Conservation (phyloP, 2,329 filamentous ascomycete genomes). For the Proliferodiscus dingleyae region DNA sequence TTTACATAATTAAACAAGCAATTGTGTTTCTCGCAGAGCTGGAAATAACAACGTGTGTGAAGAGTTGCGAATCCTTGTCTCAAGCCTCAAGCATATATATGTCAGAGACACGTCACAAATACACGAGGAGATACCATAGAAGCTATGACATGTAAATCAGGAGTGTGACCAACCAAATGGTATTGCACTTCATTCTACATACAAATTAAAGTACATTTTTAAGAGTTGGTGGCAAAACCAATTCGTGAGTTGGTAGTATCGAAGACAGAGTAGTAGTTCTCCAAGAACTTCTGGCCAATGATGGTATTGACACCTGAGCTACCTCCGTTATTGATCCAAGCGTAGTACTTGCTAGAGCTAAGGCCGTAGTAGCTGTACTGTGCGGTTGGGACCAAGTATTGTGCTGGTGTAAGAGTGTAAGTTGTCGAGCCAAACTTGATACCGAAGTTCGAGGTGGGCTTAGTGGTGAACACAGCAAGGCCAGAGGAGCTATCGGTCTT, state of each 20-base stretch:
- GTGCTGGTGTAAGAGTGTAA: conserved; percentile 27
- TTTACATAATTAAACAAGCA: no score
- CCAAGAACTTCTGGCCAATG: conserved; percentile 31
- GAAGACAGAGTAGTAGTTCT: conserved; percentile 30
- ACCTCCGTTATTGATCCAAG: conserved; percentile 29
- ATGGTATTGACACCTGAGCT: conserved; percentile 27
- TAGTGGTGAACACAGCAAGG: conserved; percentile 23
- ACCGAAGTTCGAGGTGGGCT: conserved; percentile 28
- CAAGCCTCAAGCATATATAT: no score
- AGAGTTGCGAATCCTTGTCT: no score
- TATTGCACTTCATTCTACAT: no score
- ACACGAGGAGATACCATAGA: no score
- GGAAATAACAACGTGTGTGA: no score
- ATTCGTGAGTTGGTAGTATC: conserved; percentile 23
- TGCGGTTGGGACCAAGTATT: conserved; percentile 27
- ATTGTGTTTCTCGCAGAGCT: no score
- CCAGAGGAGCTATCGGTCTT: conserved; percentile 24
- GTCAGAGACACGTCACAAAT: no score
- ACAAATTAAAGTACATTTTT: conserved; percentile 5
- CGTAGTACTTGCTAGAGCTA: conserved; percentile 26
- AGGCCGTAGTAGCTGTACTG: conserved; percentile 26
- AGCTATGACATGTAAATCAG: no score
- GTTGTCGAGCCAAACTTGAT: conserved; percentile 28
- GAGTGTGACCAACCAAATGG: no score
- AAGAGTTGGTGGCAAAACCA: conserved; percentile 23